These are phyloP conservation scores for Dipodascus albidus DNA, from an alignment of 805 yeast species.

Conservation along the genomic window DNA sequence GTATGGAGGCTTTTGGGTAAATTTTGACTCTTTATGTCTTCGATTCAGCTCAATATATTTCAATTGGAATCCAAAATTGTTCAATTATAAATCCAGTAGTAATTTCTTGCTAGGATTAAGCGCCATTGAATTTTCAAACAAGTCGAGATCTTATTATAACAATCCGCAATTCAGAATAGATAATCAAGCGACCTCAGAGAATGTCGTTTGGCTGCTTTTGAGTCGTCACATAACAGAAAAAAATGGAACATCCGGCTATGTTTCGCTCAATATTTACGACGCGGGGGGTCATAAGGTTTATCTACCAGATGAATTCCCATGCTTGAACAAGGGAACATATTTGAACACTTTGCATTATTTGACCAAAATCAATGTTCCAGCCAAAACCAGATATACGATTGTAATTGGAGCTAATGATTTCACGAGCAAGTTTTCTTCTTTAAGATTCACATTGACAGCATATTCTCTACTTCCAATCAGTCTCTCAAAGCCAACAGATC, in stretches of 20 bases:
- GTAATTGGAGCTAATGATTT: conserved; percentile 12
- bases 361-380: conserved; percentile 15
- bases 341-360: conserved; percentile 26
- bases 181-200: conserved; percentile 19
- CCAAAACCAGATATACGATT: conserved; percentile 15
- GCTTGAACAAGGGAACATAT: conserved; percentile 15
- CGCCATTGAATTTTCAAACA: conserved; percentile 9
- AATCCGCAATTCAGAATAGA: conserved; percentile 35
- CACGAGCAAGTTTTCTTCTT: neutral
- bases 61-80: conserved; percentile 46
- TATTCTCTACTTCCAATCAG: conserved; percentile 9
- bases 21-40: conserved; percentile 24
- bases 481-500: conserved; percentile 26
- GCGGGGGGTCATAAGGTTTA: conserved; percentile 7
- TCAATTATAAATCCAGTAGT: conserved; percentile 14
- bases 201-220: conserved; percentile 36
- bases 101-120: conserved; percentile 25
- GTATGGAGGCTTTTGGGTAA: conserved; percentile 18
- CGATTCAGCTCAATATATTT: conserved; percentile 45
- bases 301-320: conserved; percentile 7
- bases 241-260: conserved; percentile 9
- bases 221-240: conserved; percentile 32
- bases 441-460: conserved; percentile 12
- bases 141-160: conserved; percentile 15
- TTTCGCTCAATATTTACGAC: conserved; percentile 10